phyloP scores from a whole-genome alignment of 192 early-diverging fungal species.

The Endogone sp. region DNA sequence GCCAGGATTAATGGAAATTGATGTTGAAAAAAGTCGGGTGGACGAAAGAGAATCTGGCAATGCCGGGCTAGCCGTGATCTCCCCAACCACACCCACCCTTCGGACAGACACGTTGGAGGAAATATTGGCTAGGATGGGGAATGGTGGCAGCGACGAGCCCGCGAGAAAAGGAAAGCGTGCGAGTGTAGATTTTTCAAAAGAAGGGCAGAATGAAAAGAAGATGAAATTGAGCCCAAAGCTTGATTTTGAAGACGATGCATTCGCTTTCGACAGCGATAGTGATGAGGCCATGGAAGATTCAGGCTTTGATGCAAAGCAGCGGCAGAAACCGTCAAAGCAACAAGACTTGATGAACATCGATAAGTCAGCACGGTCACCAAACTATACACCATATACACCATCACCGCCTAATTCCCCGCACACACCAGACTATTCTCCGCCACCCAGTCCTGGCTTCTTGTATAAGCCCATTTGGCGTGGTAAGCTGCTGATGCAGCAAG shows the following conservation, averaged over 20 bases:
- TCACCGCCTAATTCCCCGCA: background rate
- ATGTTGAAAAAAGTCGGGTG: slow-evolving; percentile 11
- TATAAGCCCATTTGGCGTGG: slow-evolving; percentile 53
- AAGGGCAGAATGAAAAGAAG: slow-evolving; percentile 29
- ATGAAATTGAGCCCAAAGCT: slow-evolving; percentile 18
- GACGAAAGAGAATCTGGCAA: background rate
- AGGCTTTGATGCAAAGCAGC: slow-evolving; percentile 13
- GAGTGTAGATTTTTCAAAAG: slow-evolving; percentile 26
- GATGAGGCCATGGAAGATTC: slow-evolving; percentile 17
- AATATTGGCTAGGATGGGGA: slow-evolving; percentile 46
- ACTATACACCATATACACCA: background rate
- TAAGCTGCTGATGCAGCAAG: slow-evolving; percentile 57
- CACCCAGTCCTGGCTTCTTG: background rate
- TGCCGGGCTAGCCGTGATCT: background rate
- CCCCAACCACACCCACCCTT: slow-evolving; percentile 17
- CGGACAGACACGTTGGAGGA: slow-evolving; percentile 47
- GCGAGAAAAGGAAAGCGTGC: slow-evolving; percentile 25
- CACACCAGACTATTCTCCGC: background rate
- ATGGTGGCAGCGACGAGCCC: slow-evolving; percentile 27
- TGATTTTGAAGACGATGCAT: slow-evolving; percentile 15
- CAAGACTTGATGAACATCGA: background rate
- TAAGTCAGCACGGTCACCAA: slow-evolving; percentile 2
- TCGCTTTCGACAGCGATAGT: slow-evolving; percentile 11
- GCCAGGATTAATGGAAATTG: slow-evolving; percentile 17
- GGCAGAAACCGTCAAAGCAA: slow-evolving; percentile 1